A percentile compares a stretch with the other conserved stretches of the same genome.
These are phyloP conservation scores for Citeromyces nyonsensis DNA, from an alignment of 805 yeast genomes.

Conservation along the genomic window DNA sequence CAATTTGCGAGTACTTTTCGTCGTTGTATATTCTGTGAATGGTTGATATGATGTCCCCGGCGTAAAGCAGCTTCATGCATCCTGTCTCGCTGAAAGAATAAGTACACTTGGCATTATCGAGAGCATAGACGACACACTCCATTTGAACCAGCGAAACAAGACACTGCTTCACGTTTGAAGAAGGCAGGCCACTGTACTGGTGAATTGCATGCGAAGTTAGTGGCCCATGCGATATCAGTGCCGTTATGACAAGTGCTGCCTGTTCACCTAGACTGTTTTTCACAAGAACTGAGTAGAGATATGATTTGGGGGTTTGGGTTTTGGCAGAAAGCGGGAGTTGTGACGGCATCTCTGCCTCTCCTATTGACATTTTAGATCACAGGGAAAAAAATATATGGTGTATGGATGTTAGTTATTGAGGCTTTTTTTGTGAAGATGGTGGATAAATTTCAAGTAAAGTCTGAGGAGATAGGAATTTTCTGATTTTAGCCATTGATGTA, in stretches of 20 bases:
- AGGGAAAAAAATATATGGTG: slow-evolving; percentile 1
- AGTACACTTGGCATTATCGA: too few relatives aligned
- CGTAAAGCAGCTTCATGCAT: slow-evolving; percentile 43
- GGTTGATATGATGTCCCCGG: slow-evolving; percentile 72
- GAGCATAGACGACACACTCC: slow-evolving; percentile 44
- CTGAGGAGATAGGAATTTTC: too few relatives aligned
- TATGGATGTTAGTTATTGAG: too few relatives aligned
- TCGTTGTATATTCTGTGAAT: slow-evolving; percentile 25
- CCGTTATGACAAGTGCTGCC: slow-evolving; percentile 47
- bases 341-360: too few relatives aligned
- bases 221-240: slow-evolving; percentile 55
- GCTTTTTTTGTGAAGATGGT: too few relatives aligned
- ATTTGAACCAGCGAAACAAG: slow-evolving; percentile 70
- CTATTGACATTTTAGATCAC: slow-evolving; percentile 14
- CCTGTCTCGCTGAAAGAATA: slow-evolving; percentile 57
- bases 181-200: slow-evolving; percentile 26
- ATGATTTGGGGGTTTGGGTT: slow-evolving; percentile 51
- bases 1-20: slow-evolving; percentile 32
- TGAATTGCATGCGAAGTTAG: slow-evolving; percentile 39
- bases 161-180: slow-evolving; percentile 39
- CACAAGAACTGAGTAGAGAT: slow-evolving; percentile 35
- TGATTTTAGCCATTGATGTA: too few relatives aligned
- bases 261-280: slow-evolving; percentile 53
- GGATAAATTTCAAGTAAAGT: too few relatives aligned
- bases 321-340: too few relatives aligned